Evolutionary conservation across 805 yeast species (phyloP).

Genomic region (Wickerhamiella australiensis): DNA sequence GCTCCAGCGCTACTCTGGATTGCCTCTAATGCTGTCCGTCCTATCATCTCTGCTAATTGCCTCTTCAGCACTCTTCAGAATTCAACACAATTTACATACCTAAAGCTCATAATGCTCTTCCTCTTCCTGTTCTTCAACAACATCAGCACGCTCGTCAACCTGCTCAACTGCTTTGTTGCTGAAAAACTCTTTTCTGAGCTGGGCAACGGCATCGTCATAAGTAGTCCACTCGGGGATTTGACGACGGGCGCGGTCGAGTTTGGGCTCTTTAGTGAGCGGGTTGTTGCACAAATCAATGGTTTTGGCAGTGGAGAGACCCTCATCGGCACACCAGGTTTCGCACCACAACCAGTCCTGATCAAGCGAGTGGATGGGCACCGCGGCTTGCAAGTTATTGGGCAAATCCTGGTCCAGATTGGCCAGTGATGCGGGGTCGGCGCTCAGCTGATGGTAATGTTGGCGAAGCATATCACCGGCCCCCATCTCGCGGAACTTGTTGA

Average conservation of each 20-base stretch:
- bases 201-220: conserved; percentile 46
- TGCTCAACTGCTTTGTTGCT: background rate
- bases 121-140: conserved; percentile 7
- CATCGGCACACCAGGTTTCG: conserved; percentile 81
- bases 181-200: conserved; percentile 15
- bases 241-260: conserved; percentile 60
- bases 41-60: no score
- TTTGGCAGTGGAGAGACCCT: conserved; percentile 47
- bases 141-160: background rate
- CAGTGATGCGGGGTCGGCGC: conserved; percentile 67
- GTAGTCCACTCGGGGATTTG: conserved; percentile 66
- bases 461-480: conserved; percentile 74
- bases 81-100: background rate
- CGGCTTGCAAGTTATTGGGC: conserved; percentile 71
- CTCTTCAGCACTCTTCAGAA: background rate
- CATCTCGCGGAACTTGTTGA: conserved; percentile 48
- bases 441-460: conserved; percentile 69
- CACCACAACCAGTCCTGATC: conserved; percentile 89
- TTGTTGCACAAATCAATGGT: conserved; percentile 78
- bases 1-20: no score
- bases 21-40: no score
- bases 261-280: conserved; percentile 70
- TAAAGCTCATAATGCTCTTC: conserved; percentile 13
- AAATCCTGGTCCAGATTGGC: conserved; percentile 84
- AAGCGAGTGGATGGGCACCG: conserved; percentile 55